Evolutionary conservation across 305 asterid species (phyloP).

Genomic region (Solanum hybrid): DNA sequence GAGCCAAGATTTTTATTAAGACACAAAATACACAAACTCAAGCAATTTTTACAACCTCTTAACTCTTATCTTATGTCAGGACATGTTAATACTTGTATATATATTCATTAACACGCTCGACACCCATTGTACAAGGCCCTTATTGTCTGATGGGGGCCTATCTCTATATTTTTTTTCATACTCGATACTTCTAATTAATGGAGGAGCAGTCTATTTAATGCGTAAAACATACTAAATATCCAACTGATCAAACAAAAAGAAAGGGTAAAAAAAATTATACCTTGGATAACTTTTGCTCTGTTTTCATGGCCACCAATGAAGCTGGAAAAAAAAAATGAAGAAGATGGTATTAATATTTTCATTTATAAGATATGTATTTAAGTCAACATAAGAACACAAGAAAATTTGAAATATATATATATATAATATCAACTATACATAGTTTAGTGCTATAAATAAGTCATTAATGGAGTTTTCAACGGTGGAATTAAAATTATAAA

Average conservation of each 20-base stretch:
- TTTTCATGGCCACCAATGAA: conserved; percentile 37
- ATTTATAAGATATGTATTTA: background rate
- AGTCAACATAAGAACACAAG: background rate
- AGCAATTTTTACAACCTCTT: too few relatives aligned
- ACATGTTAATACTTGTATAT: too few relatives aligned
- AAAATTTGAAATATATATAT: background rate
- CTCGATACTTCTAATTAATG: background rate
- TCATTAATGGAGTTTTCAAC: conserved; percentile 20
- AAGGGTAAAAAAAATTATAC: conserved; percentile 1
- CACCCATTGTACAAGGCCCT: too few relatives aligned
- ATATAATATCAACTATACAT: conserved; percentile 20
- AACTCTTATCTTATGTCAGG: too few relatives aligned
- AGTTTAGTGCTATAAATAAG: conserved; percentile 23
- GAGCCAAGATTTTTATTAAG: too few relatives aligned
- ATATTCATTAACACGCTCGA: too few relatives aligned
- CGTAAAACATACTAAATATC: background rate
- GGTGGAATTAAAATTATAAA: conserved; percentile 12
- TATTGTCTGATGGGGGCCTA: too few relatives aligned
- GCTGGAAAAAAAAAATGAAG: conserved; percentile 12
- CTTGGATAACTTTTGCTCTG: conserved; percentile 27
- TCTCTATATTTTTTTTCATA: too few relatives aligned
- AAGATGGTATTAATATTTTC: conserved; percentile 1
- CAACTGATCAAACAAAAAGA: background rate
- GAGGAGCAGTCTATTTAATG: too few relatives aligned
- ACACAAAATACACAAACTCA: too few relatives aligned